Evolutionary conservation across 805 yeast genomes (phyloP).

Genomic region (Spathaspora girioi): DNA sequence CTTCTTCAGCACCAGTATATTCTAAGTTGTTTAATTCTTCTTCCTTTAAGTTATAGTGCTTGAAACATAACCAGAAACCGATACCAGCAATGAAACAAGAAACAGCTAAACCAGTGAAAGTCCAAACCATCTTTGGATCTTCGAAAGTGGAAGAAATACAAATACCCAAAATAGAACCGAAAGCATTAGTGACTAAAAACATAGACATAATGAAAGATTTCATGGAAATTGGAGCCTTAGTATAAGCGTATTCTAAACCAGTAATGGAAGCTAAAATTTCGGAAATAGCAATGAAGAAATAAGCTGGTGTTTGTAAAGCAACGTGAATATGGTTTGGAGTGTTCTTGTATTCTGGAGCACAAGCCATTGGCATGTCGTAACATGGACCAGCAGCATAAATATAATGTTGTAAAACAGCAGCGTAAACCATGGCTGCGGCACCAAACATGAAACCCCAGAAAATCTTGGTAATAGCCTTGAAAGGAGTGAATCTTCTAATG

Average conservation of each 20-base stretch:
- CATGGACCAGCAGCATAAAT: constrained; percentile 74
- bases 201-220: constrained; percentile 61
- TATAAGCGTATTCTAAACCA: constrained; percentile 80
- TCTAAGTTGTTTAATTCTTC: constrained; percentile 57
- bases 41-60: constrained; percentile 51
- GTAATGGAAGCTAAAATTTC: constrained; percentile 80
- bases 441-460: constrained; percentile 67
- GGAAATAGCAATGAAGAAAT: constrained; percentile 66
- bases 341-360: constrained; percentile 38
- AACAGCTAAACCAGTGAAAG: constrained; percentile 59
- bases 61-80: constrained; percentile 59
- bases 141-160: constrained; percentile 64
- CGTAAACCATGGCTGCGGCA: constrained; percentile 64
- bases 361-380: constrained; percentile 57
- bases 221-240: constrained; percentile 73
- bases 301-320: constrained; percentile 70
- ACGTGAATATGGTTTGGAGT: constrained; percentile 58
- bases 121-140: constrained; percentile 71
- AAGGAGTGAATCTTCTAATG: constrained; percentile 44
- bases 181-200: constrained; percentile 69
- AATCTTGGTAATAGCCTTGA: constrained; percentile 72
- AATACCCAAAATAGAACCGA: constrained; percentile 74
- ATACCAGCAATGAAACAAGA: constrained; percentile 59
- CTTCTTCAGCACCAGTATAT: constrained; percentile 15
- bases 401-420: constrained; percentile 69